These are phyloP conservation scores for Hymenoscyphus linearis DNA, from an alignment of 2,329 filamentous ascomycete species.

Conservation along the genomic window DNA sequence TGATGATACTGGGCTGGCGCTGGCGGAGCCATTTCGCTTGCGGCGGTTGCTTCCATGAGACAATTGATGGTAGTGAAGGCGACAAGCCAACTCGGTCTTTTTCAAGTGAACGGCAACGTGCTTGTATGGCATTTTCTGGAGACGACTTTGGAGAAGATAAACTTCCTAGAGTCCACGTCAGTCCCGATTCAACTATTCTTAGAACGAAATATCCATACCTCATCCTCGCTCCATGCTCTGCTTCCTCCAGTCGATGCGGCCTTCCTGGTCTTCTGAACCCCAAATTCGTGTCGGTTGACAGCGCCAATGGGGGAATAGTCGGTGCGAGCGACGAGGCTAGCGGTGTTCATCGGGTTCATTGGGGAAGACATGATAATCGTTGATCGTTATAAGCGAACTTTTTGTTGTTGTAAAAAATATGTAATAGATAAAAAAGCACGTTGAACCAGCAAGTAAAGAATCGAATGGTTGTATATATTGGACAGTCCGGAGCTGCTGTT, in stretches of 20 bases:
- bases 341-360: slow-evolving; percentile 32
- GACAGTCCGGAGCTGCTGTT: slow-evolving; percentile 41
- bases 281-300: slow-evolving; percentile 53
- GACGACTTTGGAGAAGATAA: slow-evolving; percentile 76
- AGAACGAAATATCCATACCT: slow-evolving; percentile 47
- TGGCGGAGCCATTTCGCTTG: slow-evolving; percentile 68
- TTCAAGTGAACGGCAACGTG: slow-evolving; percentile 80
- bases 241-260: slow-evolving; percentile 66
- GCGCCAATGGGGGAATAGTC: slow-evolving; percentile 41
- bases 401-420: slow-evolving; percentile 9
- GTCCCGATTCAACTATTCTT: slow-evolving; percentile 2
- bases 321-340: slow-evolving; percentile 26
- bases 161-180: slow-evolving; percentile 53
- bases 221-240: slow-evolving; percentile 79
- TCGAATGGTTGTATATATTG: slow-evolving; percentile 26
- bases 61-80: slow-evolving; percentile 81
- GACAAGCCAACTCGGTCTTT: slow-evolving; percentile 84
- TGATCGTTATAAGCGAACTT: slow-evolving; percentile 23
- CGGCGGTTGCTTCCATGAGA: slow-evolving; percentile 77
- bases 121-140: slow-evolving; percentile 88
- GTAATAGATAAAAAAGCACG: slow-evolving; percentile 23
- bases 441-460: slow-evolving; percentile 32
- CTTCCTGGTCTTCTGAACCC: slow-evolving; percentile 62
- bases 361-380: slow-evolving; percentile 31
- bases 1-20: slow-evolving; percentile 50